Percentiles rank a stretch among this genome's conserved stretches.
phyloP scores from a whole-genome alignment of 768 basidiomycete species.

The Jaapia argillacea region DNA sequence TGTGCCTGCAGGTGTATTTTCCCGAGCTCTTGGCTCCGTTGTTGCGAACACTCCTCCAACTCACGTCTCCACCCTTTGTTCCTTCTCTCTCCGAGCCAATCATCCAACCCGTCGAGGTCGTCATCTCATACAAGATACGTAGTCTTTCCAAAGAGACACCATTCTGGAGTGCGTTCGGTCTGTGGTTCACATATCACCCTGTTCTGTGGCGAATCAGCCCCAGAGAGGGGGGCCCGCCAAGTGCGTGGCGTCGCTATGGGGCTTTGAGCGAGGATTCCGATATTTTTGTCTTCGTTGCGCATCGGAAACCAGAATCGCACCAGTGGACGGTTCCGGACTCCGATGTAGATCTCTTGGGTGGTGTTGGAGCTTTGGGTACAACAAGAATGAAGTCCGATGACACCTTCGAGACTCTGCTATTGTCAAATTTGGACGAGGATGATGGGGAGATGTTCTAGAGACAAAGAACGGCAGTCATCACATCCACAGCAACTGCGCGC shows the following conservation, averaged over 20 bases:
- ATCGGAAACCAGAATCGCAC: conserved; percentile 47
- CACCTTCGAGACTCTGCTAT: conserved; percentile 58
- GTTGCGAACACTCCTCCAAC: conserved; percentile 60
- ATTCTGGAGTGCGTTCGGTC: conserved; percentile 75
- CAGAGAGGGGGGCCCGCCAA: not conserved
- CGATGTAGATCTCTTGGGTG: conserved; percentile 48
- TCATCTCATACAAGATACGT: conserved; percentile 72
- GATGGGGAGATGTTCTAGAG: too few species aligned
- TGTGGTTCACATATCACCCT: conserved; percentile 63
- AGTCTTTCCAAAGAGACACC: conserved; percentile 61
- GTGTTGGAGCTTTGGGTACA: conserved; percentile 41
- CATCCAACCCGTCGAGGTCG: conserved; percentile 22
- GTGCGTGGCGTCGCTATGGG: conserved; percentile 33
- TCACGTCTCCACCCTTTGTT: conserved; percentile 46
- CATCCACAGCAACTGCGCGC: too few species aligned
- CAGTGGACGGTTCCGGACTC: conserved; percentile 39
- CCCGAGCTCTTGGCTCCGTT: conserved; percentile 73
- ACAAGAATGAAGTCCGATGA: conserved; percentile 44
- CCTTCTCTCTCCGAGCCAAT: conserved; percentile 1
- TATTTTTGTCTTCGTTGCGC: conserved; percentile 54
- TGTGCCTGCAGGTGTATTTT: conserved; percentile 61
- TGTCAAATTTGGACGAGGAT: conserved; percentile 9
- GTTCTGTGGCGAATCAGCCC: conserved; percentile 25
- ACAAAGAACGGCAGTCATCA: too few species aligned
- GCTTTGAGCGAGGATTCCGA: conserved; percentile 20